Base-by-base conservation (phyloP, 805 yeast genomes). In the Debaryomyces prosopidis region DNA sequence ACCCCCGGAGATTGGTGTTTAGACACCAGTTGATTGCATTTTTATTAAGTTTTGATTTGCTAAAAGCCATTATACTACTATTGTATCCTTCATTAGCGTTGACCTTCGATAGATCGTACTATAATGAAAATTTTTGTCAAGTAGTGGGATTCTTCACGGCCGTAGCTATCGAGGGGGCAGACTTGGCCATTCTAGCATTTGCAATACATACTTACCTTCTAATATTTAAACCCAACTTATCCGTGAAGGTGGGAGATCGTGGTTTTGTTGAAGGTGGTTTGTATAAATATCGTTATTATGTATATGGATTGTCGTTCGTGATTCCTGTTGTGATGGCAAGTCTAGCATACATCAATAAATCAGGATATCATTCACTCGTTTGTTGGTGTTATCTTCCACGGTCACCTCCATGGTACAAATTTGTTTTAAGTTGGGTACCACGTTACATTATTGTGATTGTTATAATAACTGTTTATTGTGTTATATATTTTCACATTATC, bases 301-400 rank as follows among this genome's bases (percentile, higher is more conserved):
- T 89, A 26, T 87, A 87, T 65, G 72, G 73, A 0, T 51, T 76
- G 5, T 79, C 87, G 6, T 62, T 87, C 12, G 36, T 84, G 8
- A 60, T 87, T 5, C 95, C 97, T 0, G 58, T 80, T 7, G 57
- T 86, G 1, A 60, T 90, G 49, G 91, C 96, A 16, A 74, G 86
- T 39, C 69, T 89, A 42, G 90, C 90, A 0, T 88, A 85, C 57
- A 78, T 88, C 23, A 48, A 52, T 18, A 57, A 63, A 6, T 69
- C 71, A 4, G 85, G 87, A 2, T 89, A 85, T 60, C 60, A 66
- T 31, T 81, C 89, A 23, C 74, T 79, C 47, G 80, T 84, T 35
- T 79, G 84, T 49, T 87, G 89, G 90, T 85, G 96, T 59, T 89
- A 85, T 61, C 68, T 90, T 45, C 90, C 96, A 0, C 79, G 80